Evolutionary conservation across 805 yeast genomes (phyloP), one percentile per base, ranked within the genome.

Genomic region (Ogataea populi-albae): DNA sequence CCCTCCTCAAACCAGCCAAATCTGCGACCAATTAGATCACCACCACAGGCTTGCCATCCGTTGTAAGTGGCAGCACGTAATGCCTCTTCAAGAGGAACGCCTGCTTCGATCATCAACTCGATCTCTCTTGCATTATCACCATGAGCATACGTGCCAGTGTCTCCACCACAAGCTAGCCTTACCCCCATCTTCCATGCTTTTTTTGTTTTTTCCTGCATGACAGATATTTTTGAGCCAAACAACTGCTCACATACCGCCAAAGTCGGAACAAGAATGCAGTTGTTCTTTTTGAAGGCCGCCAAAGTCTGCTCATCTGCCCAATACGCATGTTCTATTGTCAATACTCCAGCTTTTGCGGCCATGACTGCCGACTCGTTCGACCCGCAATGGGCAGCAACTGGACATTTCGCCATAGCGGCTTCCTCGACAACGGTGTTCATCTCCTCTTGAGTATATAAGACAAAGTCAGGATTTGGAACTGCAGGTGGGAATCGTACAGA

Each of bases 31-130:
- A 44, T 35, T n/a, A 40, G 19, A 19, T 50, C 44, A 2, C 41
- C 52, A 6, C 59, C 59, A 34, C 57, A 54, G 0, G 57, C 54
- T 25, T 50, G 35, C 59, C 59, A 54, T 3, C 59, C 59, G 19
- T 53, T 34, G 30, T 44, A 54, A 1, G 59, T 54, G 12, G 46
- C 32, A 7, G 46, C 29, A 18, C 43, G 35, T 24, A 54, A 30
- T 3, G 50, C 40, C 17, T 52, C 47, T 11, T 29, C 48, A 3
- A 45, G 24, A 10, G 56, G 54, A 32, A 54, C 35, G 2, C 59
- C 59, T 6, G 57, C 45, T 27, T 49, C 42, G 3, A 41, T 34
- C 38, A 54, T 47, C 36, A 54, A 35, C 36, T 54, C 59, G 17
- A 47, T 50, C 25, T 54, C 59, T 23, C 55, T 30, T 11, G 50